A percentile compares a stretch with the other conserved stretches of the same genome.
Evolutionary conservation across 1,139 yeast species (phyloP).

Genomic region (Hanseniaspora gamundiae): DNA sequence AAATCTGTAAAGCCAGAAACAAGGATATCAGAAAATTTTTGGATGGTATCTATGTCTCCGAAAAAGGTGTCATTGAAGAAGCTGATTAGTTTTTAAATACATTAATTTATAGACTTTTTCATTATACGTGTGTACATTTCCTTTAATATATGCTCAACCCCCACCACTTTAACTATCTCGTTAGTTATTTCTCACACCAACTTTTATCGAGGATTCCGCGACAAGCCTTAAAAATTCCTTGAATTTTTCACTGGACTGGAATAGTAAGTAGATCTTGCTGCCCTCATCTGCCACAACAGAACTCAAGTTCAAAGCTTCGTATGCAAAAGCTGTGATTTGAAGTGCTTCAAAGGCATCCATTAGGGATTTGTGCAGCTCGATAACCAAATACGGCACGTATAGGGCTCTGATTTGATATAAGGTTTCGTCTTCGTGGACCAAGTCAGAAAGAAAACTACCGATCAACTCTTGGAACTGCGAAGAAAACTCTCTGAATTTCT

Average conservation of each 20-base stretch:
- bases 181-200: constrained; percentile 16
- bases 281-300: constrained; percentile 41
- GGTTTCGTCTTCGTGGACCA: constrained; percentile 18
- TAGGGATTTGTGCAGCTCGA: constrained; percentile 47
- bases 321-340: constrained; percentile 28
- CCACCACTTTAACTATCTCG: neutral
- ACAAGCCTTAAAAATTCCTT: constrained; percentile 47
- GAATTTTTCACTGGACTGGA: constrained; percentile 48
- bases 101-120: no score
- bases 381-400: constrained; percentile 63
- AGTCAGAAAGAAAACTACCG: constrained; percentile 20
- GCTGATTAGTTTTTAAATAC: no score
- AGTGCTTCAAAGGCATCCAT: constrained; percentile 30
- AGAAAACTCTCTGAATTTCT: constrained; percentile 21
- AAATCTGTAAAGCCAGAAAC: constrained; percentile 96
- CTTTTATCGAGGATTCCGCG: constrained; percentile 45
- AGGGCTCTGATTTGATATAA: constrained; percentile 38
- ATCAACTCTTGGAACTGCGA: constrained; percentile 16
- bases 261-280: constrained; percentile 38
- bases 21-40: constrained; percentile 99
- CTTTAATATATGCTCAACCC: neutral
- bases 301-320: constrained; percentile 47
- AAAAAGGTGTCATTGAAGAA: constrained; percentile 66
- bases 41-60: constrained; percentile 99
- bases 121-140: neutral